Conservation (phyloP, 257 asterid genomes). For the Ajuga chamaepitys region DNA sequence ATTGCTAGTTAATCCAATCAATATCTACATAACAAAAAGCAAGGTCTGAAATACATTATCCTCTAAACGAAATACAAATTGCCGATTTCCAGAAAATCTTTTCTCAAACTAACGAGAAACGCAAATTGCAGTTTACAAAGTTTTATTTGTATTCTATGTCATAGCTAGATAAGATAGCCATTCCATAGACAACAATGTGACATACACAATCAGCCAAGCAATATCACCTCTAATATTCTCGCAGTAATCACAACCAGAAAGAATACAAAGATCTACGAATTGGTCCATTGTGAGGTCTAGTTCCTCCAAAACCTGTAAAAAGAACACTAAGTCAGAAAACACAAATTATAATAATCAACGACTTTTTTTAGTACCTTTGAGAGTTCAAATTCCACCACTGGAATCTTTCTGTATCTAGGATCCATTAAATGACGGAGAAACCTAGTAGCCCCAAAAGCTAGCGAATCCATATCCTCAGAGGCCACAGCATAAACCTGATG, state of each 20-base stretch:
- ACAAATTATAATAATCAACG: constrained; percentile 1
- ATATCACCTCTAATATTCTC: constrained; percentile 81
- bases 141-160: background rate
- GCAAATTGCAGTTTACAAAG: background rate
- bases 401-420: constrained; percentile 82
- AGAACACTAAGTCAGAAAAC: constrained; percentile 12
- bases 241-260: constrained; percentile 95
- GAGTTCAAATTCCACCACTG: constrained; percentile 86
- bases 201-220: constrained; percentile 1
- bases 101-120: background rate
- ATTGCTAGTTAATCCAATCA: background rate
- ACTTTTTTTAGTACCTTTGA: constrained; percentile 47
- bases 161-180: constrained; percentile 4
- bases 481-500: constrained; percentile 93
- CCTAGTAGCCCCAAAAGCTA: constrained; percentile 86
- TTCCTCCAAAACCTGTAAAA: constrained; percentile 71
- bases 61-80: background rate
- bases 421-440: constrained; percentile 95
- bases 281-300: constrained; percentile 86
- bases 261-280: constrained; percentile 90
- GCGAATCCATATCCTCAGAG: constrained; percentile 97
- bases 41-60: background rate
- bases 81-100: background rate
- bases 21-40: background rate
- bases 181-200: background rate